Evolutionary conservation across 768 basidiomycete species (phyloP), one percentile per base, ranked within the genome.

Genomic region (Auriscalpium orientale): DNA sequence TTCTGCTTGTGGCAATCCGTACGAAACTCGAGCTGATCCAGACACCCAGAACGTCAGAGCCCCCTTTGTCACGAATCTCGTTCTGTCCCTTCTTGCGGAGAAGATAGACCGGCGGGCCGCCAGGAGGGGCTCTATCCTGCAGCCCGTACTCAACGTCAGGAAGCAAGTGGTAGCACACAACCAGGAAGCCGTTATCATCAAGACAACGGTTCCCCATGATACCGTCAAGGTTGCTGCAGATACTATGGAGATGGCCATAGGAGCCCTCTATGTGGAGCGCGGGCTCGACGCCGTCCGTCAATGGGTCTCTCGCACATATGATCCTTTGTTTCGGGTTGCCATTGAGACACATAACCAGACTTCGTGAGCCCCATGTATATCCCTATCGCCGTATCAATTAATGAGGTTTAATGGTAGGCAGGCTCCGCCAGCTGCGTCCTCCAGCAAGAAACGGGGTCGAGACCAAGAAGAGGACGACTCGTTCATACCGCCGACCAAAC

Each of bases 181-280:
- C 28, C 40, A 54, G 9, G 33, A 21, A 8, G 15, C 21, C 21
- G 33, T 16, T 18, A 37, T 35, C 12, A 54, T 12, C 8, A 37
- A 28, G 16, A 36, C 43, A 15, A 43, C 36, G 28, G 28, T 53
- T 61, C 65, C 35, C 56, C 58, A 54, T 22, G 21, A 15, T 20
- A 55, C 57, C 57, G 40, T 57, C 15, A 79, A 77, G 62, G 69
- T 67, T 12, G 74, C 67, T 7, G 79, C 75, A 15, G 79, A 79
- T 58, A 70, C 76, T 9, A 76, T 77, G 60, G 77, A 79, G 61
- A 72, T 74, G 12, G 70, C 78, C 20, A 71, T 79, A 1, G 77
- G 71, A n/a, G 72, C 71, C 6, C 74, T 72, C 55, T 72, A 74
- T 60, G 55, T 69, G 51, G 74, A 79, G 54, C 57, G 63, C 40